phyloP scores from a whole-genome alignment of 768 basidiomycete genomes.

The Tricholoma sp. region DNA sequence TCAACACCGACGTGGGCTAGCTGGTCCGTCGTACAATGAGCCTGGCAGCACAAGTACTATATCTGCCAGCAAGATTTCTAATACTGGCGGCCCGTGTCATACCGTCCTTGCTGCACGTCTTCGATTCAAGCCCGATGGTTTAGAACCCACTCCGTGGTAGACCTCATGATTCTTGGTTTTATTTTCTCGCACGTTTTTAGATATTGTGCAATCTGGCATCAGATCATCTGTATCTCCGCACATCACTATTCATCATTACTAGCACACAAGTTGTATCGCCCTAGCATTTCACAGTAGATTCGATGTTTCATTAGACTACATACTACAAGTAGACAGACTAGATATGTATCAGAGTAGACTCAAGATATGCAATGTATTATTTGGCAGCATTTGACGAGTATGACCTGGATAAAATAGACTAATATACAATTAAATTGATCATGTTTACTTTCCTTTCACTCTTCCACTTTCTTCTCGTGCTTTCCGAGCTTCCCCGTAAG shows the following conservation, averaged over 20 bases:
- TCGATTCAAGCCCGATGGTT: slow-evolving; percentile 58
- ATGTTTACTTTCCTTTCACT: slow-evolving; percentile 25
- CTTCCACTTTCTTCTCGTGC: slow-evolving; percentile 32
- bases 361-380: too few species aligned
- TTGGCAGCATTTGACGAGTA: too few species aligned
- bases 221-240: too few species aligned
- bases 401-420: too few species aligned
- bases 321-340: too few species aligned
- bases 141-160: slow-evolving; percentile 46
- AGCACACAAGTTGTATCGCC: too few species aligned
- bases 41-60: slow-evolving; percentile 23
- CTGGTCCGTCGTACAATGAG: slow-evolving; percentile 47
- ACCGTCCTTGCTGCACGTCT: slow-evolving; percentile 60
- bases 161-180: background rate
- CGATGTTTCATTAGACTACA: too few species aligned
- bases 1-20: slow-evolving; percentile 31
- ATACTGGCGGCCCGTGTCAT: slow-evolving; percentile 39
- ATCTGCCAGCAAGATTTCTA: slow-evolving; percentile 53
- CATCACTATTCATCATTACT: too few species aligned
- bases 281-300: too few species aligned
- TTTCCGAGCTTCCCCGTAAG: slow-evolving; percentile 29
- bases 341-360: too few species aligned
- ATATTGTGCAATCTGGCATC: too few species aligned
- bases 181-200: background rate
- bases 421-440: background rate